These are phyloP conservation scores for Syzygium jambos DNA, from an alignment of 345 rosid genomes.

Conservation along the genomic window DNA sequence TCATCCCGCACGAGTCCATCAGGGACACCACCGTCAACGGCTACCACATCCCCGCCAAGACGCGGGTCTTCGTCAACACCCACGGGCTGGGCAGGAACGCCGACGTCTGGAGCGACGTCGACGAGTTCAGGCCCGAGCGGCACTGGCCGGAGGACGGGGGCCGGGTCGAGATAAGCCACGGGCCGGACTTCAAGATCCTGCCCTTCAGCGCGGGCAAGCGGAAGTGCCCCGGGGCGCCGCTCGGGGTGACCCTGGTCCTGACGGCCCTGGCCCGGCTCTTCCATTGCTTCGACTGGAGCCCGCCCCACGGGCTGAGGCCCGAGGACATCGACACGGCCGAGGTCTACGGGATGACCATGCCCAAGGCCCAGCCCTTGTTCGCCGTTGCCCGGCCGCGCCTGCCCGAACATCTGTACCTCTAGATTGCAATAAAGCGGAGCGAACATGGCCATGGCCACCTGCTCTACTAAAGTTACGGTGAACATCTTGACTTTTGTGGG, in stretches of 20 bases:
- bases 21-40: constrained; percentile 62
- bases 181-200: constrained; percentile 73
- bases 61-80: constrained; percentile 87
- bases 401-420: constrained; percentile 32
- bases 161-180: constrained; percentile 92
- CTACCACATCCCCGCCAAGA: constrained; percentile 65
- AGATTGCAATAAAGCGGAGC: neutral
- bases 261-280: constrained; percentile 85
- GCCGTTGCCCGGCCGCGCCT: constrained; percentile 65
- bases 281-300: constrained; percentile 79
- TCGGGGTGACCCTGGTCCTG: constrained; percentile 75
- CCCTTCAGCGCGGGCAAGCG: constrained; percentile 92
- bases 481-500: neutral
- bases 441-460: neutral
- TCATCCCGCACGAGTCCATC: constrained; percentile 83
- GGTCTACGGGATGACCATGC: constrained; percentile 96
- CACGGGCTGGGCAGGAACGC: constrained; percentile 84
- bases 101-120: constrained; percentile 55
- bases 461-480: neutral
- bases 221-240: constrained; percentile 89
- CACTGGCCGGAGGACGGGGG: constrained; percentile 47
- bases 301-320: constrained; percentile 29
- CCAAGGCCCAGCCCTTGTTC: constrained; percentile 60
- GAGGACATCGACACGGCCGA: constrained; percentile 54
- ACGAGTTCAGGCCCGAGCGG: constrained; percentile 76